Conservation (phyloP, 176 grass and related monocot species). For the Aegilops bicornis region DNA sequence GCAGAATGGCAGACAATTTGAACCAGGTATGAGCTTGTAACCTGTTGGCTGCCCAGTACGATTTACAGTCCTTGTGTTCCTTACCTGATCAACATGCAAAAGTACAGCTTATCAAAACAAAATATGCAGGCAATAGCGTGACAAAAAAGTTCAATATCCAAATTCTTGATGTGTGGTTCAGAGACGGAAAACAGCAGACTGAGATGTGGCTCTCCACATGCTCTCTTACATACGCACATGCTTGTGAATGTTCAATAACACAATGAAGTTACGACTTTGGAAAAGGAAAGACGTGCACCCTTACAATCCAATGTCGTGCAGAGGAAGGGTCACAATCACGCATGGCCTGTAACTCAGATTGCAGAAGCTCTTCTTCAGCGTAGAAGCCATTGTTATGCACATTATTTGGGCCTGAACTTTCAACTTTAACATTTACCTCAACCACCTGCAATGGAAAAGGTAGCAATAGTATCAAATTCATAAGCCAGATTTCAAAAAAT, state of each 20-base stretch:
- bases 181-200: not conserved
- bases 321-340: constrained; percentile 82
- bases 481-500: not conserved
- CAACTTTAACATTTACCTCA: constrained; percentile 94
- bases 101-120: constrained; percentile 41
- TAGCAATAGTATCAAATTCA: not conserved
- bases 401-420: constrained; percentile 80
- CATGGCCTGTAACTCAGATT: constrained; percentile 94
- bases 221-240: not conserved
- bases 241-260: not conserved
- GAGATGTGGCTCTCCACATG: not conserved
- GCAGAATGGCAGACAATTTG: constrained; percentile 75
- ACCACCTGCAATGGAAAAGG: constrained; percentile 57
- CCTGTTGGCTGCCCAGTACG: constrained; percentile 94
- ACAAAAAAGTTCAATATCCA: not conserved
- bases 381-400: constrained; percentile 96
- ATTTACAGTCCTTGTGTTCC: constrained; percentile 91
- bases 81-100: constrained; percentile 50
- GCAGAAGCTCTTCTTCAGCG: constrained; percentile 84
- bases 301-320: constrained; percentile 99
- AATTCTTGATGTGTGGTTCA: constrained; percentile 1
- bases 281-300: not conserved
- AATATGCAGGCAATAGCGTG: not conserved
- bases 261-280: not conserved
- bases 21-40: constrained; percentile 92